A percentile compares a stretch with the other conserved stretches of the same genome.
phyloP scores from a whole-genome alignment of 2,329 filamentous ascomycete species.

The Penicillium sumatraense region DNA sequence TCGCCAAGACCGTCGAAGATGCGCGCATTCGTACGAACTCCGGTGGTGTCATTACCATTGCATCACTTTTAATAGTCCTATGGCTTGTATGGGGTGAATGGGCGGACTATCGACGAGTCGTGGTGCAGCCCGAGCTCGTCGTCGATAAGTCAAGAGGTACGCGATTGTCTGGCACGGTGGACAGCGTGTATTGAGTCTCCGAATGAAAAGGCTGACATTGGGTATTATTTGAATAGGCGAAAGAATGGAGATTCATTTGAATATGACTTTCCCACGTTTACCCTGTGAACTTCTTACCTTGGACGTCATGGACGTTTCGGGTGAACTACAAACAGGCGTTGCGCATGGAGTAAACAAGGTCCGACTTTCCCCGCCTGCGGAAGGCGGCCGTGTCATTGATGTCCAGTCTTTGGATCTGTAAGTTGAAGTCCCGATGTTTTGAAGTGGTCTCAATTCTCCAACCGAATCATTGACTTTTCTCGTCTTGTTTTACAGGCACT shows the following conservation, averaged over 20 bases:
- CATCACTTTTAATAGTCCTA: constrained; percentile 83
- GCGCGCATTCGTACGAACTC: constrained; percentile 94
- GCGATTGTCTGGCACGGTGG: background rate
- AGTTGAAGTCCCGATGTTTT: constrained; percentile 36
- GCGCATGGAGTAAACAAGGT: constrained; percentile 93
- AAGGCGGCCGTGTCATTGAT: constrained; percentile 79
- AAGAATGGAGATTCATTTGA: constrained; percentile 98
- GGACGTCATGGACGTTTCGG: constrained; percentile 98
- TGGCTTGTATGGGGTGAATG: constrained; percentile 95
- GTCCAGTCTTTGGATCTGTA: constrained; percentile 69
- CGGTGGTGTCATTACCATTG: constrained; percentile 91
- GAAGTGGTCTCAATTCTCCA: background rate
- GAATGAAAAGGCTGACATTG: constrained; percentile 18
- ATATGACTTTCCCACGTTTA: constrained; percentile 91
- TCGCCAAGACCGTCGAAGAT: constrained; percentile 99
- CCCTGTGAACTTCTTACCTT: constrained; percentile 95
- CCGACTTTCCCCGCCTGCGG: constrained; percentile 70
- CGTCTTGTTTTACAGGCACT: constrained; percentile 57
- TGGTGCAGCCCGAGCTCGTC: constrained; percentile 87
- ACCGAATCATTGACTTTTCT: constrained; percentile 6
- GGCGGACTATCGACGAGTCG: constrained; percentile 84
- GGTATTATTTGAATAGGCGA: constrained; percentile 64
- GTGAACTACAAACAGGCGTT: constrained; percentile 93
- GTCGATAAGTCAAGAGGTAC: constrained; percentile 95
- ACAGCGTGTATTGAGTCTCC: background rate